Evolutionary conservation across 345 rosid species (phyloP).

Genomic region (Lumnitzera racemosa): DNA sequence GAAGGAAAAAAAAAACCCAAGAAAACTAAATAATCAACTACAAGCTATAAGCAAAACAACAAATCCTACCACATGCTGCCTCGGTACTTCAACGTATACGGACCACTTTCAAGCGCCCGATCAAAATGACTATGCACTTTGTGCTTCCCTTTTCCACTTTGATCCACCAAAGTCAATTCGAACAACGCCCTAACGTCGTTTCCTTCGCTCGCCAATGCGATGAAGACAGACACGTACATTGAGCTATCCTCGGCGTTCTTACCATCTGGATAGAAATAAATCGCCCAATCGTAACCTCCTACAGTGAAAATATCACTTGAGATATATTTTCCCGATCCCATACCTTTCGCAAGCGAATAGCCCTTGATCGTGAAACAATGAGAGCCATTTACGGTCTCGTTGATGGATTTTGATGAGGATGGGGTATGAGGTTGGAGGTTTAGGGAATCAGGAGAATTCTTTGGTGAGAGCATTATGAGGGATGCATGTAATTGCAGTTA

Average conservation of each 20-base stretch:
- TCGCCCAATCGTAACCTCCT: constrained; percentile 90
- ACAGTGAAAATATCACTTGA: constrained; percentile 75
- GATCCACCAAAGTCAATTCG: constrained; percentile 79
- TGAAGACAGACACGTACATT: constrained; percentile 71
- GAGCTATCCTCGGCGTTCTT: constrained; percentile 70
- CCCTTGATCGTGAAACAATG: constrained; percentile 73
- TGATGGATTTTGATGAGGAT: constrained; percentile 38
- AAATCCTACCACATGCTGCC: constrained; percentile 89
- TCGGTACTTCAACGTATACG: constrained; percentile 68
- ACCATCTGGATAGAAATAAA: constrained; percentile 93
- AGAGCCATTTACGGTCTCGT: constrained; percentile 83
- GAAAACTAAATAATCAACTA: no score
- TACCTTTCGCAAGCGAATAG: constrained; percentile 74
- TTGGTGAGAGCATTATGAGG: neutral
- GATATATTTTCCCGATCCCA: constrained; percentile 71
- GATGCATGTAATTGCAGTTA: constrained; percentile 2
- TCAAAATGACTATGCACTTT: constrained; percentile 92
- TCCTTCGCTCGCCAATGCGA: constrained; percentile 83
- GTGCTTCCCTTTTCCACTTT: constrained; percentile 85
- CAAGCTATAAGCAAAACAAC: neutral
- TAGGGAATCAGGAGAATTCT: neutral
- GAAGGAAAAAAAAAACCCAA: no score
- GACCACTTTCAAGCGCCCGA: constrained; percentile 88
- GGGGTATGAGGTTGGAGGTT: neutral
- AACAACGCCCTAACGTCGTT: constrained; percentile 92